A percentile compares a stretch with the other conserved stretches of the same genome.
Conservation (phyloP, 257 asterid species). For the Solanum chmielewskii region DNA sequence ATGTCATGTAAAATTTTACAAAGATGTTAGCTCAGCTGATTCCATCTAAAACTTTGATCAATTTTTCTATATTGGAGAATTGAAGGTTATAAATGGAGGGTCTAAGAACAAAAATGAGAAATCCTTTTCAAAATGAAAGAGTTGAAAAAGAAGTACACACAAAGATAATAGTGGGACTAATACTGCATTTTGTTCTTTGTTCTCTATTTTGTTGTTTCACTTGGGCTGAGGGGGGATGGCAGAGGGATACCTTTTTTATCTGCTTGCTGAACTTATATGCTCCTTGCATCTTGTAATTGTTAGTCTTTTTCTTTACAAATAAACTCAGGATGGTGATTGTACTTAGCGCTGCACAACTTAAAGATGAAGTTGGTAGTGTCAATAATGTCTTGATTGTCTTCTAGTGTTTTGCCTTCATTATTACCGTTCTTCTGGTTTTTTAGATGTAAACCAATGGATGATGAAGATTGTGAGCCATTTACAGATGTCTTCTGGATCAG, state of each 20-base stretch:
- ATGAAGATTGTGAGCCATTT: slow-evolving; percentile 68
- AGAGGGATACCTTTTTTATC: background rate
- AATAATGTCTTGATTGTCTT: background rate
- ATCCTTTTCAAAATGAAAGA: background rate
- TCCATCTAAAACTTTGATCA: background rate
- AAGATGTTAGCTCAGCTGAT: background rate
- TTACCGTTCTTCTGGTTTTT: background rate
- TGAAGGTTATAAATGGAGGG: background rate
- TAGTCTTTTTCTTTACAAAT: background rate
- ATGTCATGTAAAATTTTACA: background rate
- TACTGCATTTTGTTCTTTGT: background rate
- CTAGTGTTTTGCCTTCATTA: background rate
- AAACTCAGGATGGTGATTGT: background rate
- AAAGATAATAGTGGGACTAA: background rate
- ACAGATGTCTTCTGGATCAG: slow-evolving; percentile 89
- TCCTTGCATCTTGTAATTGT: background rate
- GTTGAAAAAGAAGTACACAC: background rate
- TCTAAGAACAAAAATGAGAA: background rate
- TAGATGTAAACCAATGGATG: slow-evolving; percentile 95
- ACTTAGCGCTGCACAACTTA: background rate
- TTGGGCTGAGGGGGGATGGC: background rate
- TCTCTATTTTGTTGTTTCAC: background rate
- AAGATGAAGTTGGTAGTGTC: background rate
- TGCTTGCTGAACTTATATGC: background rate
- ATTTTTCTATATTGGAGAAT: background rate